Evolutionary conservation across 2,329 filamentous ascomycete species (phyloP).

Genomic region (Colletotrichum navitas): DNA sequence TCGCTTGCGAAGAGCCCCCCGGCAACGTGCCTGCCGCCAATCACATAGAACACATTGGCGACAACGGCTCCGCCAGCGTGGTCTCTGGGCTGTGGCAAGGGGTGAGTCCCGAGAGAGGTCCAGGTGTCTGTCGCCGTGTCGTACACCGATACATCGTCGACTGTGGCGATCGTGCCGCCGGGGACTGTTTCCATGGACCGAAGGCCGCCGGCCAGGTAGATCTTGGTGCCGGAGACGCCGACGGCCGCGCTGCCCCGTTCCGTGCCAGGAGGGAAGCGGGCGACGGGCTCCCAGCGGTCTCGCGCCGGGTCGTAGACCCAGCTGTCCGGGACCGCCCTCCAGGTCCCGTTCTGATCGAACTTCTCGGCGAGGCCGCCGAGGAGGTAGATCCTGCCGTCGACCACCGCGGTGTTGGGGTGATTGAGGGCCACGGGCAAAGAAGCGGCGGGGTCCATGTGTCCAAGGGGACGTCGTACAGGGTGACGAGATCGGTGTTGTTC

Average conservation of each 20-base stretch:
- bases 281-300: conserved; percentile 48
- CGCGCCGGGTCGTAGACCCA: conserved; percentile 47
- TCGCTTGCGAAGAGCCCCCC: neutral
- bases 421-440: conserved; percentile 48
- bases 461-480: conserved; percentile 6
- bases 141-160: conserved; percentile 8
- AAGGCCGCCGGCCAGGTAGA: conserved; percentile 10
- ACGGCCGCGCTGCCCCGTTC: conserved; percentile 46
- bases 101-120: neutral
- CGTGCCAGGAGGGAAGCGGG: conserved; percentile 46
- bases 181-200: conserved; percentile 8
- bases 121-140: conserved; percentile 2
- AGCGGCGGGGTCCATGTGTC: conserved; percentile 44
- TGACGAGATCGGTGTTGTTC: conserved; percentile 4
- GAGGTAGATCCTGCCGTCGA: conserved; percentile 54
- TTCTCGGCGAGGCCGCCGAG: conserved; percentile 53
- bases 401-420: conserved; percentile 53
- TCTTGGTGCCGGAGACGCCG: neutral
- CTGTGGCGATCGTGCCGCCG: conserved; percentile 8
- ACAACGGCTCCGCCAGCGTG: conserved; percentile 26
- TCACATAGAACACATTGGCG: conserved; percentile 18
- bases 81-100: conserved; percentile 19
- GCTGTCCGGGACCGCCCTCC: conserved; percentile 1
- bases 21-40: conserved; percentile 4
- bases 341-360: conserved; percentile 39